These are phyloP conservation scores for Nidula niveotomentosa DNA, from an alignment of 1,284 basidiomycete species.

Conservation along the genomic window DNA sequence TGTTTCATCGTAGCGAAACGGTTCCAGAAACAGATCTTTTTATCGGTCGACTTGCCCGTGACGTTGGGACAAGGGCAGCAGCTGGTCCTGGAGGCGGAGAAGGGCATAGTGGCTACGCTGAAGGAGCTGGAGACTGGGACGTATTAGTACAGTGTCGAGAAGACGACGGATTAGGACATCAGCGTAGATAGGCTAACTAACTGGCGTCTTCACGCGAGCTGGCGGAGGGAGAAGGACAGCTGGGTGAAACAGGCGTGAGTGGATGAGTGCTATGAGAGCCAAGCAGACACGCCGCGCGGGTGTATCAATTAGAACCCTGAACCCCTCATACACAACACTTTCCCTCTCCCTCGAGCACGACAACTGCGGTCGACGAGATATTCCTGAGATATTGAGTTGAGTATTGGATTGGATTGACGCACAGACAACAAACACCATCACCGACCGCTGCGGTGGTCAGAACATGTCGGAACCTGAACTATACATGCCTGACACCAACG, in stretches of 20 bases:
- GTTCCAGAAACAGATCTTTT: conserved; percentile 65
- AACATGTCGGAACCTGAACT: conserved; percentile 43
- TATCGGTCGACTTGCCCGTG: conserved; percentile 65
- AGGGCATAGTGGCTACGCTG: conserved; percentile 49
- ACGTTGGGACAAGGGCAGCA: conserved; percentile 43
- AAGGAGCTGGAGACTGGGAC: conserved; percentile 33
- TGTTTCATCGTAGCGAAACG: conserved; percentile 46
- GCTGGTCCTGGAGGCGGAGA: conserved; percentile 56
- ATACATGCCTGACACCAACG: conserved; percentile 48
- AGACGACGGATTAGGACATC: not conserved
- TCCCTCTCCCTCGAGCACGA: no score
- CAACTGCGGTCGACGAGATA: no score
- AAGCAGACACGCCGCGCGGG: no score
- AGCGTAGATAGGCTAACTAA: no score
- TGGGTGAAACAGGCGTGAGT: not conserved
- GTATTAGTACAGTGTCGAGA: not conserved
- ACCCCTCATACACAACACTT: no score
- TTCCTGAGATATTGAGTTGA: no score
- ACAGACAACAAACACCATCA: no score
- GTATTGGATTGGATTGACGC: no score
- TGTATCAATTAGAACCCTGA: no score
- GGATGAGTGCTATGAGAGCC: no score
- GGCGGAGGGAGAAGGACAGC: not conserved
- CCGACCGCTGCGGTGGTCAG: not conserved
- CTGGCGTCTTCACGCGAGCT: no score